A percentile compares a stretch with the other conserved stretches of the same genome.
Evolutionary conservation across 257 asterid species (phyloP).

Genomic region (Paulownia fortunei): DNA sequence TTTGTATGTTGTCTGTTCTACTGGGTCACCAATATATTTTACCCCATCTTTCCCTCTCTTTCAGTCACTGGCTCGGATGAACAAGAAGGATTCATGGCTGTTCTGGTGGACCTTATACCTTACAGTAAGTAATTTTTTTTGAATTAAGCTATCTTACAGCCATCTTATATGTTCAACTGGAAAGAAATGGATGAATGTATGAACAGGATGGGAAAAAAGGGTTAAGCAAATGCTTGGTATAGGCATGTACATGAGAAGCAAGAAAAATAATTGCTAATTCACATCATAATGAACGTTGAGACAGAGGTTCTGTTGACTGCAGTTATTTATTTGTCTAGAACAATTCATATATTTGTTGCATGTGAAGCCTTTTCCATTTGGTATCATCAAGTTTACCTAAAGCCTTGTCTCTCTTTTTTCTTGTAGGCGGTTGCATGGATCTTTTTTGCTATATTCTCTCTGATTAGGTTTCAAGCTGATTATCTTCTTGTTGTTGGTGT

Average conservation of each 20-base stretch:
- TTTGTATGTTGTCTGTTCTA: background rate
- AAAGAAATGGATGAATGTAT: background rate
- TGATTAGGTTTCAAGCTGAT: constrained; percentile 92
- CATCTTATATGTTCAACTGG: constrained; percentile 19
- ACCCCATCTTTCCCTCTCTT: constrained; percentile 23
- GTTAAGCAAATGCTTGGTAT: constrained; percentile 12
- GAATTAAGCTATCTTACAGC: constrained; percentile 4
- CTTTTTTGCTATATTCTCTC: constrained; percentile 82
- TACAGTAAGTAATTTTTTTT: constrained; percentile 75
- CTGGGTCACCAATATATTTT: background rate
- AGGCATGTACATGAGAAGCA: background rate
- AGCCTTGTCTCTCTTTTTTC: constrained; percentile 7
- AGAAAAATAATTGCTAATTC: too few relatives aligned
- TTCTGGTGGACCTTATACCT: constrained; percentile 99
- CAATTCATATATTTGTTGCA: background rate
- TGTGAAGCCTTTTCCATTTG: constrained; percentile 13
- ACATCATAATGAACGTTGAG: too few relatives aligned
- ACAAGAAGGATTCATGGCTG: constrained; percentile 98
- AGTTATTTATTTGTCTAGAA: too few relatives aligned
- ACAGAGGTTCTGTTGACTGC: too few relatives aligned
- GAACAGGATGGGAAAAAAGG: background rate
- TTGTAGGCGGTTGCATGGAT: constrained; percentile 88
- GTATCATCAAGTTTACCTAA: constrained; percentile 3
- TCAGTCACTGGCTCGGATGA: constrained; percentile 93
- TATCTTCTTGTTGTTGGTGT: constrained; percentile 96